phyloP scores from a whole-genome alignment of 352 stramenopile genomes.

The Pythium oligandrum region DNA sequence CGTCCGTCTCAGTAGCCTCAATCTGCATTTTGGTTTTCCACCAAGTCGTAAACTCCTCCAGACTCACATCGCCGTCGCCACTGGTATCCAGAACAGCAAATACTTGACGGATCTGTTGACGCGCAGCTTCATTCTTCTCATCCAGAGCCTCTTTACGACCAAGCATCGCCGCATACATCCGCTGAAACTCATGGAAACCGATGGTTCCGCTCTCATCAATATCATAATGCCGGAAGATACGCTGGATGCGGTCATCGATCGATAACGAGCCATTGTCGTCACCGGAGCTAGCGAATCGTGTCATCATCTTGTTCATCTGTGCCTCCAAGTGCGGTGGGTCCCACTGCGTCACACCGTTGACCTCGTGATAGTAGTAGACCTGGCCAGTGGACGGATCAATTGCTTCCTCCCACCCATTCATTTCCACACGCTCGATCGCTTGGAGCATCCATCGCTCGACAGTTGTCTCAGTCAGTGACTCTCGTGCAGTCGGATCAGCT shows the following conservation, averaged over 20 bases:
- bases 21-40: conserved; percentile 67
- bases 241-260: conserved; percentile 49
- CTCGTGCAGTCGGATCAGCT: background rate
- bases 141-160: conserved; percentile 18
- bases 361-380: conserved; percentile 64
- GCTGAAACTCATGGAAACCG: conserved; percentile 47
- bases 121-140: conserved; percentile 15
- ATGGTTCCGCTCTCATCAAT: conserved; percentile 59
- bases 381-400: conserved; percentile 29
- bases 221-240: conserved; percentile 70
- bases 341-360: conserved; percentile 54
- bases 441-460: conserved; percentile 33
- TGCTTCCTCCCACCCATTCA: conserved; percentile 55
- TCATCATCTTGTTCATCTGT: conserved; percentile 47
- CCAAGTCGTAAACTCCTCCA: conserved; percentile 75
- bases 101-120: conserved; percentile 40
- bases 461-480: conserved; percentile 19
- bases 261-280: conserved; percentile 13
- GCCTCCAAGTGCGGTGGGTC: conserved; percentile 50
- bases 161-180: conserved; percentile 49
- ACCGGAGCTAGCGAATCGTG: conserved; percentile 25
- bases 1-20: conserved; percentile 39
- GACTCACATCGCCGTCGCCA: conserved; percentile 54
- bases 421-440: conserved; percentile 39
- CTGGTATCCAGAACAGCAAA: conserved; percentile 58